Percentiles rank a stretch among this genome's conserved stretches.
Evolutionary conservation across 2,329 filamentous ascomycete genomes (phyloP).

Genomic region (Xylariaceae sp.): DNA sequence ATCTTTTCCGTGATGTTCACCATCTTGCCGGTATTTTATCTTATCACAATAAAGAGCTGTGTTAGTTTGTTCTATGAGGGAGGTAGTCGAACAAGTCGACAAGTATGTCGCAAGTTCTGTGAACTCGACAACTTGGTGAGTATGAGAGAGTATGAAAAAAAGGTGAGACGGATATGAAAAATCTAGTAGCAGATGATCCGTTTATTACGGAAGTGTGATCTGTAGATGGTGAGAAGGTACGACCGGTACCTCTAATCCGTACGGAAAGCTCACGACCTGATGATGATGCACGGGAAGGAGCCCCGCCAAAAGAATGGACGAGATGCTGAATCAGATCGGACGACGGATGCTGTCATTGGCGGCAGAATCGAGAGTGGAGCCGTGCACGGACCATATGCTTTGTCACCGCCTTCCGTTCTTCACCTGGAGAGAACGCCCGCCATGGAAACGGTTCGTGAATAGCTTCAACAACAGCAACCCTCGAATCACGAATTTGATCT

Average conservation of each 20-base stretch:
- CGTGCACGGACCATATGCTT: neutral
- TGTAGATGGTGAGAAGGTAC: neutral
- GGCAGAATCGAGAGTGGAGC: neutral
- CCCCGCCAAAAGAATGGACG: neutral
- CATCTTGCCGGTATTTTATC: constrained; percentile 53
- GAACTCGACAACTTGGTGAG: neutral
- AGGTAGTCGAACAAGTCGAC: neutral
- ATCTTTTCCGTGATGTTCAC: constrained; percentile 99
- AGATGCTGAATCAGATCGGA: neutral
- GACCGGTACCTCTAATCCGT: neutral
- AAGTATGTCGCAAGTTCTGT: neutral
- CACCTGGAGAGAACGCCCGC: neutral
- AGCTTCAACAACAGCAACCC: neutral
- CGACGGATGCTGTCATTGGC: neutral
- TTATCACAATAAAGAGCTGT: neutral
- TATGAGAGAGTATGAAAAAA: neutral
- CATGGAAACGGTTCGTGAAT: no score
- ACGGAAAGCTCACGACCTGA: neutral
- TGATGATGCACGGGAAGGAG: neutral
- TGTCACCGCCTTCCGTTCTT: constrained; percentile 17
- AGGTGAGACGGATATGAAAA: no score
- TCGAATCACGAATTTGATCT: neutral
- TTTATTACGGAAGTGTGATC: neutral
- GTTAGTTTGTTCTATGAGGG: neutral
- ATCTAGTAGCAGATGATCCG: no score